A percentile compares a stretch with the other conserved stretches of the same genome.
These are phyloP conservation scores for Magnolia changhungtana DNA, from an alignment of 164 flowering plant species.

Conservation along the genomic window DNA sequence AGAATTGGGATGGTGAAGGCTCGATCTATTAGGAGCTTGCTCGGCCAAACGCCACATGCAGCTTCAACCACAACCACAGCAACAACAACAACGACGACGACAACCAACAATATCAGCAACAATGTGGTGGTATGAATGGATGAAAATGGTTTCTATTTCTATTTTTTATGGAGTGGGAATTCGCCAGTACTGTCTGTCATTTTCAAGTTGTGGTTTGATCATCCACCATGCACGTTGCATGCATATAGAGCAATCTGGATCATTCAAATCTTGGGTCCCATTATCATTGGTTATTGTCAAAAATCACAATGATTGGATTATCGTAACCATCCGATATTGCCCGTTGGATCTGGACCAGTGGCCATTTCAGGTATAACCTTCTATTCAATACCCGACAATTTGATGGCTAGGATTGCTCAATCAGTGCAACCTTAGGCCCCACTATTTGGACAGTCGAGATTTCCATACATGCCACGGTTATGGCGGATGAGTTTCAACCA, in stretches of 20 bases:
- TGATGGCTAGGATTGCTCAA: not conserved
- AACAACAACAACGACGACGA: too few relatives aligned
- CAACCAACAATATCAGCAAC: not conserved
- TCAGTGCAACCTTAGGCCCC: not conserved
- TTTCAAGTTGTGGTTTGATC: not conserved
- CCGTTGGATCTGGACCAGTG: too few relatives aligned
- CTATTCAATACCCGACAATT: not conserved
- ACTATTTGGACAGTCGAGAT: not conserved
- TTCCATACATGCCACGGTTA: not conserved
- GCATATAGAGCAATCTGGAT: not conserved
- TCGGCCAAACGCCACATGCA: constrained; percentile 33
- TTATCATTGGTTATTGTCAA: too few relatives aligned
- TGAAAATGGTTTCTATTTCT: not conserved
- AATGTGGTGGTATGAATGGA: not conserved
- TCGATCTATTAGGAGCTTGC: constrained; percentile 67
- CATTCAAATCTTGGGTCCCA: too few relatives aligned
- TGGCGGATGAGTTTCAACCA: not conserved
- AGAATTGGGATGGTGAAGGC: constrained; percentile 77
- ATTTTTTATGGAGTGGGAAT: not conserved
- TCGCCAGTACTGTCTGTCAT: not conserved
- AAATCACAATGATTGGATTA: too few relatives aligned
- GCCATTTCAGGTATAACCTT: too few relatives aligned
- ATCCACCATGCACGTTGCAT: not conserved
- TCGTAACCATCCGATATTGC: too few relatives aligned
- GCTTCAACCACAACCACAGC: not conserved